These are phyloP conservation scores for Flaveria trinervia DNA, from an alignment of 129 eudicot genomes.

Conservation along the genomic window DNA sequence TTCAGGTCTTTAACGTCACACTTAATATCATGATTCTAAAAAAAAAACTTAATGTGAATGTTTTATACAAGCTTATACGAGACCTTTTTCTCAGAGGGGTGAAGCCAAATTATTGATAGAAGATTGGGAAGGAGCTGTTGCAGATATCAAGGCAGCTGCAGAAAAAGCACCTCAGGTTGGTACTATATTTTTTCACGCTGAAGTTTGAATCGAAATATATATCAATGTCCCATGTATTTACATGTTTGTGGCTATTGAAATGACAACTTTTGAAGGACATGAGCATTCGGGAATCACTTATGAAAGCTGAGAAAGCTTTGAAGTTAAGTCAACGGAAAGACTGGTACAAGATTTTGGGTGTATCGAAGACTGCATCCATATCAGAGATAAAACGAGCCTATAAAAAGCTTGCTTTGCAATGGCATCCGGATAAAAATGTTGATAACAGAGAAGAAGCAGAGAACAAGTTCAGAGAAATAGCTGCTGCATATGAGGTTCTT, in stretches of 20 bases:
- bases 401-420: constrained; percentile 89
- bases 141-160: constrained; percentile 86
- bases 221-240: neutral
- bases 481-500: constrained; percentile 95
- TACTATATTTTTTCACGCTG: neutral
- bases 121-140: constrained; percentile 98
- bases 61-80: neutral
- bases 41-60: neutral
- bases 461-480: constrained; percentile 86
- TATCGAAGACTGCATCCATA: constrained; percentile 74
- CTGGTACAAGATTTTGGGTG: constrained; percentile 94
- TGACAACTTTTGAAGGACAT: constrained; percentile 55
- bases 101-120: constrained; percentile 86
- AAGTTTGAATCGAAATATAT: constrained; percentile 2
- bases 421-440: constrained; percentile 97
- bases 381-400: constrained; percentile 90
- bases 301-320: constrained; percentile 83
- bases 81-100: constrained; percentile 59
- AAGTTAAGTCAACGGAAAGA: constrained; percentile 96
- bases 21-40: constrained; percentile 1
- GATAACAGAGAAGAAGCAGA: constrained; percentile 98
- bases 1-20: constrained; percentile 56
- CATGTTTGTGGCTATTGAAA: constrained; percentile 13
- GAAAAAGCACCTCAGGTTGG: constrained; percentile 94
- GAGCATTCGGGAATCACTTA: constrained; percentile 66